phyloP scores from a whole-genome alignment of 1,284 basidiomycete genomes.

The Peniophora sp. region DNA sequence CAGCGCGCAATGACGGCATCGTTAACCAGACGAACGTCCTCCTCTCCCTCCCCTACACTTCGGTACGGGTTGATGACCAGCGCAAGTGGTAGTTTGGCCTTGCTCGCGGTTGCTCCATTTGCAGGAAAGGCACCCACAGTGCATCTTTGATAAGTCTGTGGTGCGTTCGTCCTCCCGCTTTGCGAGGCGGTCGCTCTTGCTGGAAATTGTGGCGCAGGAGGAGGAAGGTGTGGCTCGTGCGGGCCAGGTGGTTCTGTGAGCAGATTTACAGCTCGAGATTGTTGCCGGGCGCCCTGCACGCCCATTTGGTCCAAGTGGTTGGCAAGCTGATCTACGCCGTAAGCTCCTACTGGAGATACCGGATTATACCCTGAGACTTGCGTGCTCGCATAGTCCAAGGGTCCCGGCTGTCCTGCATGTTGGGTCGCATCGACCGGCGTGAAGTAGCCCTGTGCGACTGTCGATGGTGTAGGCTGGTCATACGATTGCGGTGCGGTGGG shows the following conservation, averaged over 20 bases:
- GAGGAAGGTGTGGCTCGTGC: slow-evolving; percentile 69
- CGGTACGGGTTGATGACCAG: slow-evolving; percentile 92
- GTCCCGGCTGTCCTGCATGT: slow-evolving; percentile 24
- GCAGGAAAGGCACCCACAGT: slow-evolving; percentile 93
- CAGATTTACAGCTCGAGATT: slow-evolving; percentile 78
- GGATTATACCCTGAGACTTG: slow-evolving; percentile 39
- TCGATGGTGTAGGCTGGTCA: slow-evolving; percentile 25
- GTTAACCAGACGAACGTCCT: slow-evolving; percentile 78
- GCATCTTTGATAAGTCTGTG: slow-evolving; percentile 87
- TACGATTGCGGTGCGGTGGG: slow-evolving; percentile 32
- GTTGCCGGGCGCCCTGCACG: slow-evolving; percentile 37
- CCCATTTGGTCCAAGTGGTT: slow-evolving; percentile 89
- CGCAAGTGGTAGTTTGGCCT: slow-evolving; percentile 90
- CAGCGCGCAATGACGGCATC: slow-evolving; percentile 98
- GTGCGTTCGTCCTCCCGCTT: slow-evolving; percentile 77
- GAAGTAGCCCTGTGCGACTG: too few species aligned
- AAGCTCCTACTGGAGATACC: slow-evolving; percentile 29
- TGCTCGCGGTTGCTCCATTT: slow-evolving; percentile 84
- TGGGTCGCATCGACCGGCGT: slow-evolving; percentile 27
- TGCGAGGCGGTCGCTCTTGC: slow-evolving; percentile 76
- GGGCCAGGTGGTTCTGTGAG: slow-evolving; percentile 89
- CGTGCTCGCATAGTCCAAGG: slow-evolving; percentile 54
- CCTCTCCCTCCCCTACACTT: slow-evolving; percentile 68
- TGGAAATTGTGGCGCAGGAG: slow-evolving; percentile 87
- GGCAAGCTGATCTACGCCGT: slow-evolving; percentile 54